phyloP scores from a whole-genome alignment of 495 filamentous ascomycete genomes.

The Bacidia gigantensis region DNA sequence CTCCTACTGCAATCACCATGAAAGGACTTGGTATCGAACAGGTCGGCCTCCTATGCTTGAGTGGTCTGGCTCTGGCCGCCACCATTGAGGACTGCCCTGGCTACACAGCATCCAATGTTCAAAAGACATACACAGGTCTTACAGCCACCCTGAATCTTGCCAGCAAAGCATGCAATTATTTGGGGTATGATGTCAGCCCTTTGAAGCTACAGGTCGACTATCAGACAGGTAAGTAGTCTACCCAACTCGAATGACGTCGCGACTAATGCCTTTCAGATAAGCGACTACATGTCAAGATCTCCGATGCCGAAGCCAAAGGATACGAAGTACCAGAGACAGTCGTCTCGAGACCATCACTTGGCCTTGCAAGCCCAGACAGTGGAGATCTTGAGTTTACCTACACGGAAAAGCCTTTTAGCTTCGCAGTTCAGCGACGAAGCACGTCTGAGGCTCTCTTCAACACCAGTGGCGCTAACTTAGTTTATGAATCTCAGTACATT shows the following conservation, averaged over 20 bases:
- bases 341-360: constrained; percentile 43
- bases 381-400: constrained; percentile 53
- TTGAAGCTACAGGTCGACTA: constrained; percentile 61
- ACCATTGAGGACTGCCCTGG: constrained; percentile 45
- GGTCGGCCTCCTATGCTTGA: background rate
- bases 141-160: constrained; percentile 55
- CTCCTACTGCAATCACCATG: background rate
- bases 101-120: constrained; percentile 55
- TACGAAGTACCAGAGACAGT: constrained; percentile 70
- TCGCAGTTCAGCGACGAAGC: constrained; percentile 49
- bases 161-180: constrained; percentile 54
- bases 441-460: constrained; percentile 63
- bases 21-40: background rate
- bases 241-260: background rate
- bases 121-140: constrained; percentile 34
- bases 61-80: background rate
- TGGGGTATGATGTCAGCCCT: constrained; percentile 52
- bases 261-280: constrained; percentile 34
- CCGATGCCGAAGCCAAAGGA: constrained; percentile 55
- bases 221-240: constrained; percentile 49
- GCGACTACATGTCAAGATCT: constrained; percentile 72
- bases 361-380: constrained; percentile 17
- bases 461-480: constrained; percentile 49
- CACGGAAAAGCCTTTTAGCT: constrained; percentile 57
- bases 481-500: constrained; percentile 73